Conservation (phyloP, 192 early-diverging fungal species). For the Coemansia sp. region DNA sequence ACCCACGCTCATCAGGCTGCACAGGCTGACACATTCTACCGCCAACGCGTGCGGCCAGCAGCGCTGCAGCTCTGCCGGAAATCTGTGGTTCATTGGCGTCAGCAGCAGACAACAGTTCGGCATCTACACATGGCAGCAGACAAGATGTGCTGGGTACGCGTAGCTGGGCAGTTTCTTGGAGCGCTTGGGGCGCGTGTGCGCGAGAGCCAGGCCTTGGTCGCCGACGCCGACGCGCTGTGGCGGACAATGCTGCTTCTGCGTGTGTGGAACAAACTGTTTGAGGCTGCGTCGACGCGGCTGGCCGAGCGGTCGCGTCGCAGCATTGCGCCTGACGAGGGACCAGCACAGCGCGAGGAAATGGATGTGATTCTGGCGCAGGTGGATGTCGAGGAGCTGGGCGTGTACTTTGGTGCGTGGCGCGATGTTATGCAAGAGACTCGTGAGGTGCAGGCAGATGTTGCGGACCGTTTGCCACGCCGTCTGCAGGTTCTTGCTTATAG, state of each 20-base stretch:
- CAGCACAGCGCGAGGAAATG: neutral
- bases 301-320: slow-evolving; percentile 7
- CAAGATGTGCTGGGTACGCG: neutral
- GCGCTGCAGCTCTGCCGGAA: slow-evolving; percentile 3
- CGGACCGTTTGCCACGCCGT: neutral
- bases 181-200: neutral
- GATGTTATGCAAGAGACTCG: slow-evolving; percentile 12
- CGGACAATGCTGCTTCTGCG: slow-evolving; percentile 3
- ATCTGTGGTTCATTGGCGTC: slow-evolving; percentile 9
- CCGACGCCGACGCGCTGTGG: neutral
- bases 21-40: slow-evolving; percentile 11
- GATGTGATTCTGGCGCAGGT: neutral
- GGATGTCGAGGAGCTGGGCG: neutral
- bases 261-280: slow-evolving; percentile 10
- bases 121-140: slow-evolving; percentile 16
- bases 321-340: neutral
- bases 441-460: neutral
- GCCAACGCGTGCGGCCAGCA: neutral
- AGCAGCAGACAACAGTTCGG: slow-evolving; percentile 3
- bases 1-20: neutral
- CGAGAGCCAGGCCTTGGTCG: slow-evolving; percentile 3
- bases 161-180: slow-evolving; percentile 3
- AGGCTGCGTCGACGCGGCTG: neutral
- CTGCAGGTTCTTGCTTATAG: slow-evolving; percentile 7
- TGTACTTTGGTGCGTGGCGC: slow-evolving; percentile 29